phyloP scores from a whole-genome alignment of 345 rosid species.

The Arabidopsis suecica region DNA sequence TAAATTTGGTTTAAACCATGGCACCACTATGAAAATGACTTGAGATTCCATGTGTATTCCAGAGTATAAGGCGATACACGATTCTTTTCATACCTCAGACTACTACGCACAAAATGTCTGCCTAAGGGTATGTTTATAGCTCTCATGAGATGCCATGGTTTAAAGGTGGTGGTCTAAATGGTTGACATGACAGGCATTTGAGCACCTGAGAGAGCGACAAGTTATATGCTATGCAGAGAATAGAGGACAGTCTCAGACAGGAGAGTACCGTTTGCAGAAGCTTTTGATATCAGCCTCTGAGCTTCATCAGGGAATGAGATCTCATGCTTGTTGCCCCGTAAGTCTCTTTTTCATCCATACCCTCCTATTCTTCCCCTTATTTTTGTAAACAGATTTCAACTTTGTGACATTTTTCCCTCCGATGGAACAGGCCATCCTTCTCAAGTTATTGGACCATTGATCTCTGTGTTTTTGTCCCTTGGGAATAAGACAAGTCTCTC shows the following conservation, averaged over 20 bases:
- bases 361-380: constrained; percentile 1
- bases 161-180: constrained; percentile 28
- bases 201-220: constrained; percentile 71
- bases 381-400: neutral
- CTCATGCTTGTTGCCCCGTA: constrained; percentile 88
- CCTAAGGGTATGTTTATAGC: constrained; percentile 61
- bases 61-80: constrained; percentile 87
- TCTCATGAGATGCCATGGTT: constrained; percentile 21
- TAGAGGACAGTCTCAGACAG: constrained; percentile 66
- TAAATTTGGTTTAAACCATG: constrained; percentile 12
- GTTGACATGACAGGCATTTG: constrained; percentile 74
- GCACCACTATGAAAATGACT: constrained; percentile 8
- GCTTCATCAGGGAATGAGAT: constrained; percentile 75
- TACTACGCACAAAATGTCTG: constrained; percentile 70
- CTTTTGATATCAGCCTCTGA: constrained; percentile 70
- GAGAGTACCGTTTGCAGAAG: constrained; percentile 76
- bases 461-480: constrained; percentile 4
- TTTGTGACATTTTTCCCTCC: constrained; percentile 10
- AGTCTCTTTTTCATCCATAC: constrained; percentile 43
- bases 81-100: constrained; percentile 80
- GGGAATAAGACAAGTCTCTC: neutral
- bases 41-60: constrained; percentile 39
- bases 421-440: constrained; percentile 51
- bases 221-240: constrained; percentile 68
- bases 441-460: constrained; percentile 50